Conservation (phyloP, 148 eudicot species). For the Camellia granthamiana region DNA sequence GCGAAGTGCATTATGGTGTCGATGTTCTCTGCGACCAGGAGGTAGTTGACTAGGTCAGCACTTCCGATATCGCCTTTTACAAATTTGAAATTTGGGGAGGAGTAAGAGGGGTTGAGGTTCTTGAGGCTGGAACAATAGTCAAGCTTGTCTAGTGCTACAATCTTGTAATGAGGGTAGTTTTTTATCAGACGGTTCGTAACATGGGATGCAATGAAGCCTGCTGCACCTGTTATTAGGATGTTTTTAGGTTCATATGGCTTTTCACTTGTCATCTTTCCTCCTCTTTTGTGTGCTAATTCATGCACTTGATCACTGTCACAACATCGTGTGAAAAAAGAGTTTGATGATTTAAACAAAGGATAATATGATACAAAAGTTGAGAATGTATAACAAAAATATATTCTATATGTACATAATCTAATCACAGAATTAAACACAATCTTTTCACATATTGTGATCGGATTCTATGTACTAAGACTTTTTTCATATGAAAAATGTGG, state of each 20-base stretch:
- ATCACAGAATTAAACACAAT: too few species aligned
- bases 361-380: too few species aligned
- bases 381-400: too few species aligned
- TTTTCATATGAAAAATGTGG: too few species aligned
- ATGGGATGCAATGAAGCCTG: conserved; percentile 25
- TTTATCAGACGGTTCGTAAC: conserved; percentile 20
- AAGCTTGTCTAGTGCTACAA: conserved; percentile 31
- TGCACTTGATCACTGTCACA: background rate
- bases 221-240: conserved; percentile 30
- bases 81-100: conserved; percentile 29
- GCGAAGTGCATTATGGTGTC: conserved; percentile 35
- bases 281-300: background rate
- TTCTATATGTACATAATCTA: too few species aligned
- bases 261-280: background rate
- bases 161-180: conserved; percentile 26
- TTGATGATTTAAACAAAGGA: too few species aligned
- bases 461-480: too few species aligned
- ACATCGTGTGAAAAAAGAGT: too few species aligned
- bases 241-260: conserved; percentile 11
- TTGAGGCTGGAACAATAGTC: conserved; percentile 30
- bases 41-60: conserved; percentile 25
- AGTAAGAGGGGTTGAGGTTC: conserved; percentile 17
- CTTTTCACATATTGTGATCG: too few species aligned
- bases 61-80: conserved; percentile 23
- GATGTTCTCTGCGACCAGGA: conserved; percentile 20